A percentile compares a stretch with the other conserved stretches of the same genome.
phyloP scores from a whole-genome alignment of 768 basidiomycete genomes.

The Lentinus brumalis region DNA sequence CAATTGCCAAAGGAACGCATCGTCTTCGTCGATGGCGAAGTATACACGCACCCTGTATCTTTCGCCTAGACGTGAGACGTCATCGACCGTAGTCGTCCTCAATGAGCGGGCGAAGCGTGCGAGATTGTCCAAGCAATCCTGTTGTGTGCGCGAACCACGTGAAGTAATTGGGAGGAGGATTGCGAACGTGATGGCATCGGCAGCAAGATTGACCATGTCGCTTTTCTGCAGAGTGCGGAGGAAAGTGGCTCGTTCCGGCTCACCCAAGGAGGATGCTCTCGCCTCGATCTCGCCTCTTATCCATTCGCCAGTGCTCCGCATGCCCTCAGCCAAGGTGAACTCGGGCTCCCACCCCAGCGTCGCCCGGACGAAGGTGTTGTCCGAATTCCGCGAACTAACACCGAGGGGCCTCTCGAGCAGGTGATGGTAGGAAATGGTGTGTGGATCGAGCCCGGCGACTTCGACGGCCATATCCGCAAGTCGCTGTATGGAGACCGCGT shows the following conservation, averaged over 20 bases:
- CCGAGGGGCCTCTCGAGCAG: constrained; percentile 41
- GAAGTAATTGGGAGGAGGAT: constrained; percentile 63
- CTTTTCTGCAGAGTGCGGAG: constrained; percentile 37
- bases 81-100: constrained; percentile 46
- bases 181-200: constrained; percentile 44
- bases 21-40: constrained; percentile 55
- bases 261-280: constrained; percentile 8
- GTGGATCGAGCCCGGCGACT: constrained; percentile 32
- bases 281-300: constrained; percentile 42
- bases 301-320: constrained; percentile 50
- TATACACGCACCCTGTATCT: constrained; percentile 46
- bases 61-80: constrained; percentile 36
- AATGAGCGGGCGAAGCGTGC: constrained; percentile 46
- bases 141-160: constrained; percentile 37
- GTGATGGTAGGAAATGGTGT: constrained; percentile 32
- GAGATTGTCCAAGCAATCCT: constrained; percentile 46
- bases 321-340: constrained; percentile 46
- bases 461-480: constrained; percentile 45
- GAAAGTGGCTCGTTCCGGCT: constrained; percentile 12
- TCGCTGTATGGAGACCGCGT: constrained; percentile 41
- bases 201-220: constrained; percentile 40
- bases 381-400: constrained; percentile 53
- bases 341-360: constrained; percentile 47
- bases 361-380: constrained; percentile 41
- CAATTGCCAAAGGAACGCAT: constrained; percentile 38